These are phyloP conservation scores for Gossypium bickii DNA, from an alignment of 345 rosid genomes.

Conservation along the genomic window DNA sequence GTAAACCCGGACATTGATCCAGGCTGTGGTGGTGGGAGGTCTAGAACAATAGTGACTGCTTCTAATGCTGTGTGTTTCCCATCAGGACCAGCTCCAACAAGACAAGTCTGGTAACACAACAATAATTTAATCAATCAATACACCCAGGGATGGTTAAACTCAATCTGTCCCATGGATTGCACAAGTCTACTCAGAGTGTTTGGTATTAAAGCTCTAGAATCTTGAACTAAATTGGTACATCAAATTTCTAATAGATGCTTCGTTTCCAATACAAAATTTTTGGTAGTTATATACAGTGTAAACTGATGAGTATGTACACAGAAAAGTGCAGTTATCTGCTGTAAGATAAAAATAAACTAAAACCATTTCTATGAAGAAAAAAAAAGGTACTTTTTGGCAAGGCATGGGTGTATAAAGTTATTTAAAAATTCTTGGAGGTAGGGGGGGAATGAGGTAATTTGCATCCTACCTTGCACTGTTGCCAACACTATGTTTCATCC, in stretches of 20 bases:
- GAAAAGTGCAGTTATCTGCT: not conserved
- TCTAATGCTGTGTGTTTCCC: constrained; percentile 98
- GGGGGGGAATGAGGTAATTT: not conserved
- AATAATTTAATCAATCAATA: constrained; percentile 15
- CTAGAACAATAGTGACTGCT: constrained; percentile 98
- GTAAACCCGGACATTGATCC: constrained; percentile 89
- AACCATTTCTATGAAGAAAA: not conserved
- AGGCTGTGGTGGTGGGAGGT: constrained; percentile 97
- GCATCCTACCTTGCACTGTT: not conserved
- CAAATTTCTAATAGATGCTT: not conserved
- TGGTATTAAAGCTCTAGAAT: not conserved
- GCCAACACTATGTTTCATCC: not conserved
- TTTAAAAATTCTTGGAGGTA: not conserved
- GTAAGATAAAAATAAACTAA: not conserved
- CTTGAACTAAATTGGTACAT: not conserved
- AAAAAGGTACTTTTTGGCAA: not conserved
- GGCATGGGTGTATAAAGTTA: not conserved
- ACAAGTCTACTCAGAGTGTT: not conserved
- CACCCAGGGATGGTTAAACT: not conserved
- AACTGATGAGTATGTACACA: not conserved
- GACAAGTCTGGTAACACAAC: constrained; percentile 66
- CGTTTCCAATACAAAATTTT: not conserved
- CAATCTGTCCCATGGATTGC: not conserved
- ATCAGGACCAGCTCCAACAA: constrained; percentile 98
- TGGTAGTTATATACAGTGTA: not conserved